Base-by-base conservation (phyloP, 2,329 filamentous ascomycete species). In the Corinectria fuckeliana region DNA sequence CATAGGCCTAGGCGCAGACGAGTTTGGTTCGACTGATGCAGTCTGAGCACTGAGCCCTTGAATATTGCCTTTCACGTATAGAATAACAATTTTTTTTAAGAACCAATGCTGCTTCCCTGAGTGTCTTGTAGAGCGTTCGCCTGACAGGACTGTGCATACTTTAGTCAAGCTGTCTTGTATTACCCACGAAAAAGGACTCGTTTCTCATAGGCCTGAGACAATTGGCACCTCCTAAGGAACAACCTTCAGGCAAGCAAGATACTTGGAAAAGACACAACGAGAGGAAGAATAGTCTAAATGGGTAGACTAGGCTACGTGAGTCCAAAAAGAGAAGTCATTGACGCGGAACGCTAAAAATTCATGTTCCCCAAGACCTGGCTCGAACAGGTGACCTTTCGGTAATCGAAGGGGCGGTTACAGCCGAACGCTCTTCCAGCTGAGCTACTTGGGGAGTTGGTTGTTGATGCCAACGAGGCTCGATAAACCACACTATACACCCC, bases 1-100 rank as follows among this genome's bases (percentile, higher is more conserved):
- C 73, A 75, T 72, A 72, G 60, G 68, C 66, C 60, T 68, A 63
- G 68, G 72, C 67, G 70, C 64, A 68, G 66, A 69, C 63, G 55
- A 62, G 58, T 61, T 59, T 63, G 63, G 61, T 64, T 67, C 58
- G 62, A 61, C 52, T 61, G 56, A 59, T 44, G 18, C 60, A 68
- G 63, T 64, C 66, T 66, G 58, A 69, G 64, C 58, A 66, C 52
- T 64, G 23, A 38, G 25, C 38, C 18, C 16, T 39, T 28, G 11
- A 51, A 57, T 52, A 36, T 38, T 51, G 16, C 10, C n/a, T 14
- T 26, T 45, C n/a, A 45, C 25, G 42, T 28, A 28, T 28, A 45
- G 42, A 45, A 28, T 11, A n/a, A 13, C 9, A n/a, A n/a, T n/a
- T n/a, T 44, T 8, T 16, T 45, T 28, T 18, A 45, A 28, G 42